Evolutionary conservation across 306 rosid genomes (phyloP), one percentile per base, ranked within the genome.

Genomic region (Parietaria judaica): DNA sequence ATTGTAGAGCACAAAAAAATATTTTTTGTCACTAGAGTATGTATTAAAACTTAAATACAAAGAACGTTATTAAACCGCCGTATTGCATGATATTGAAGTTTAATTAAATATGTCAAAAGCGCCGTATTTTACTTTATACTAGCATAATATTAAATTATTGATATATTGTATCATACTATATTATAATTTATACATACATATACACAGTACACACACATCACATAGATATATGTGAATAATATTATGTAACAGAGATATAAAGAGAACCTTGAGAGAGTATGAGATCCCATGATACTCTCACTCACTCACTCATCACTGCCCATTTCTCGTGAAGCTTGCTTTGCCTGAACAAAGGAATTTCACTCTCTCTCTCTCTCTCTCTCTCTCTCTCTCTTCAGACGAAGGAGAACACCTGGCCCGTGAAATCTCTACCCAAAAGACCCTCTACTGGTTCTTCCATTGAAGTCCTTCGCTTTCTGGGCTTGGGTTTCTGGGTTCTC

Each of bases 291-390:
- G 48, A 59, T 58, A 47, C 66, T 55, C 56, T 68, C 81, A 72
- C 76, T 74, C 80, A 80, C 72, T 80, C 85, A 74, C 79, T 80
- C 73, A 67, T 72, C 63, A n/a, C 82, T 72, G 72, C 71, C 80
- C 75, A 74, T 78, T 85, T 78, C 95, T 79, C 83, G 88, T 85
- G 90, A 85, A 63, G 60, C 80, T 51, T 68, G 75, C 77, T 78
- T 51, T 68, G 75, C 77, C 53, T 64, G 73, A 72, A 69, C n/a
- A 58, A 69, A 73, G 64, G 12, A 44, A 79, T 64, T 73, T 65
- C 70, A 31, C 44, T 46, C 51, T 63, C 73, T 65, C 14, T 15
- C 54, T 49, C 69, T 57, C 65, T 61, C 67, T 68, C 68, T 51
- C 43, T 54, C 58, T 45, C 68, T 60, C 61, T 65, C 65, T 67